Base-by-base conservation (phyloP, 2,329 filamentous ascomycete species). In the Pseudodiploospora longispora region DNA sequence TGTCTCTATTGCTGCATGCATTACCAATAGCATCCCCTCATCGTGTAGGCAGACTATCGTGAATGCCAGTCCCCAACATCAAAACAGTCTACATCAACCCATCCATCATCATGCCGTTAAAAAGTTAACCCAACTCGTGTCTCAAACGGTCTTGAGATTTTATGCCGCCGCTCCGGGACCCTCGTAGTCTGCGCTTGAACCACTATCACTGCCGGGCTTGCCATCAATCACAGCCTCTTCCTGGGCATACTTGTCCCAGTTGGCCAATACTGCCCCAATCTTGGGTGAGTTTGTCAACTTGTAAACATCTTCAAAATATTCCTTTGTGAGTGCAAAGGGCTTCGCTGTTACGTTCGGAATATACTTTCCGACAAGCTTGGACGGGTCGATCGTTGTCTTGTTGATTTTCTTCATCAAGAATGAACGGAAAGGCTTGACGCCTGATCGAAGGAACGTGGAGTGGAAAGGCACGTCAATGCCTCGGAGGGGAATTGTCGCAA, bases 401-500 rank as follows among this genome's bases (percentile, higher is more conserved):
- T 97, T 89, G 72, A 98, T 97, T 80, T 98, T 98, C 86, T 97
- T 98, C 57, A 97, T 83, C 63, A 98, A 69, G 80, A 98, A 98
- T 37, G 84, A 91, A 54, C 93, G 81, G 88, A 98, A 98, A 38
- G 94, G 93, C 77, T 98, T 98, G 67, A 98, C 93, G 58, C 93
- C 94, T 34, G 89, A 95, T 44, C 94, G 87, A 69, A 98, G 72
- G 77, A 98, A 98, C 12, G 93, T 98, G 56, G 86, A 93, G 77
- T 98, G 93, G 87, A 98, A 98, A 37, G 93, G 93, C 61, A 97
- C 94, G 59, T 98, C 93, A 57, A 98, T 98, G 51, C 94, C 94
- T 61, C 85, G 87, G 52, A 98, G 85, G 36, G 94, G 93, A 55
- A 98, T 97, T 27, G 91, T 97, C 36, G 93, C 93, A 60, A 95